Conservation (phyloP, 805 yeast species). For the Kregervanrija pseudodelftensis region DNA sequence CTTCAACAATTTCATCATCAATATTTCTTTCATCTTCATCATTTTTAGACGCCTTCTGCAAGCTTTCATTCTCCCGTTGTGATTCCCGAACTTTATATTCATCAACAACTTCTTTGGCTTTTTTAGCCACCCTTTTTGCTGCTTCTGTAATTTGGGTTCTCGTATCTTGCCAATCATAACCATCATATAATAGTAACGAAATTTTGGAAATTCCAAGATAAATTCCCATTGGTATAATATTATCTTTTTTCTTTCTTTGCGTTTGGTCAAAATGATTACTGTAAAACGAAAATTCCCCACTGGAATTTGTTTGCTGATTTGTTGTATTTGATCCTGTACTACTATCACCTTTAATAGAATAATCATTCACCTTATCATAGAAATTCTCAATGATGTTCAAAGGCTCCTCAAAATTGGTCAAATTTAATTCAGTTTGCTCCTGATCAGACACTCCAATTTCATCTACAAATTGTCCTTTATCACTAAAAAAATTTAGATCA, state of each 20-base stretch:
- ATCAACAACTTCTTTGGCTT: conserved; percentile 22
- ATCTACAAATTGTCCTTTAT: no score
- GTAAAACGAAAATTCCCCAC: conserved; percentile 11
- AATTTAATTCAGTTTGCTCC: no score
- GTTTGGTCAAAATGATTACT: conserved; percentile 16
- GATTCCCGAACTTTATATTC: neutral
- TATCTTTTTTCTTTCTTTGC: conserved; percentile 1
- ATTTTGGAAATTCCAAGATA: conserved; percentile 32
- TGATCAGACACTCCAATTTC: no score
- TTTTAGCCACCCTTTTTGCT: conserved; percentile 52
- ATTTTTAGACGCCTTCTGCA: no score
- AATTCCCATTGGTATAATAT: conserved; percentile 24
- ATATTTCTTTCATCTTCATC: no score
- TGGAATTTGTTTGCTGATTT: neutral
- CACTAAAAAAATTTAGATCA: conserved; percentile 19
- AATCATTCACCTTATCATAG: conserved; percentile 12
- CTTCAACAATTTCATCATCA: conserved; percentile 38
- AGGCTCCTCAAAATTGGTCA: conserved; percentile 4
- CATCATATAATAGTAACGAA: conserved; percentile 62
- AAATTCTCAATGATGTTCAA: conserved; percentile 24
- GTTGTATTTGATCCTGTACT: conserved; percentile 4
- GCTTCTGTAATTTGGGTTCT: conserved; percentile 59
- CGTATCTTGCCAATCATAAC: conserved; percentile 87
- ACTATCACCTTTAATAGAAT: conserved; percentile 10
- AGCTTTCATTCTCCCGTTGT: no score